Percentiles rank a stretch among this genome's conserved stretches.
These are phyloP conservation scores for Nepenthes alata DNA, from an alignment of 179 eudicot species.

Conservation along the genomic window DNA sequence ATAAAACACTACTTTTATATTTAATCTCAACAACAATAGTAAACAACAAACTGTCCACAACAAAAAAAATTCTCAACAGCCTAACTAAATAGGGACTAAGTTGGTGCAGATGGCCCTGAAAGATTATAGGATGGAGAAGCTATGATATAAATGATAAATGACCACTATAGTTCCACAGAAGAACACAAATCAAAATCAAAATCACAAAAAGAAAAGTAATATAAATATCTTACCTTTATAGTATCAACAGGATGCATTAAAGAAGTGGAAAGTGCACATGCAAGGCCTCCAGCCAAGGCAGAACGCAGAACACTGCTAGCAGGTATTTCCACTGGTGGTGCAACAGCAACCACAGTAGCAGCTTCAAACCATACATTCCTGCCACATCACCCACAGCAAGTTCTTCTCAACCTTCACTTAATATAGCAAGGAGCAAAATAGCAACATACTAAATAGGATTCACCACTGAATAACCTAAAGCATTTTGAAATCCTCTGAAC, in stretches of 20 bases:
- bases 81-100: too few relatives aligned
- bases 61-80: too few relatives aligned
- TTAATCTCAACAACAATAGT: too few relatives aligned
- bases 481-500: too few relatives aligned
- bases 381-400: slow-evolving; percentile 8
- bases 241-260: slow-evolving; percentile 87
- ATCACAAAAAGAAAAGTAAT: not conserved
- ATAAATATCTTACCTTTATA: slow-evolving; percentile 43
- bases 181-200: not conserved
- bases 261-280: slow-evolving; percentile 84
- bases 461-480: too few relatives aligned
- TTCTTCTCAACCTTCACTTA: too few relatives aligned
- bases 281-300: slow-evolving; percentile 87
- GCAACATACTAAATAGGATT: too few relatives aligned
- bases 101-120: too few relatives aligned
- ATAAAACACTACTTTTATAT: too few relatives aligned
- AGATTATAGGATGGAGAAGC: too few relatives aligned
- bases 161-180: not conserved
- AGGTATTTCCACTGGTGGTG: slow-evolving; percentile 73
- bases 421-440: too few relatives aligned
- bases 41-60: too few relatives aligned
- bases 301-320: slow-evolving; percentile 76
- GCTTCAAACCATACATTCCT: slow-evolving; percentile 92
- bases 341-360: slow-evolving; percentile 89
- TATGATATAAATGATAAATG: not conserved